phyloP scores from a whole-genome alignment of 2,329 filamentous ascomycete species.

The Claviceps capensis region DNA sequence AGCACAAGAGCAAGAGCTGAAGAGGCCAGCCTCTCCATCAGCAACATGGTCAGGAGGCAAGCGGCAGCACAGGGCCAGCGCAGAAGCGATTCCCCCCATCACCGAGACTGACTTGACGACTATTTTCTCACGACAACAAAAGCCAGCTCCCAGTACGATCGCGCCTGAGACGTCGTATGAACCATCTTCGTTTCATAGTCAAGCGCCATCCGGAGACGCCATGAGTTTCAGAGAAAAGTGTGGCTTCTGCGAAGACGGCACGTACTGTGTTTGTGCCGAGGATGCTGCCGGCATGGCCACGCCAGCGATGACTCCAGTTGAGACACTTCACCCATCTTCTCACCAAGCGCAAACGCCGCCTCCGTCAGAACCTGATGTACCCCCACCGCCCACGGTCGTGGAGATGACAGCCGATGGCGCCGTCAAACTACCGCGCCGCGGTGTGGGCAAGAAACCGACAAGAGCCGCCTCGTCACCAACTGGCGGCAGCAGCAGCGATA shows the following conservation, averaged over 20 bases:
- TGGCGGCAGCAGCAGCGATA: neutral
- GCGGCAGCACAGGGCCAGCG: slow-evolving; percentile 29
- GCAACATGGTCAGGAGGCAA: slow-evolving; percentile 35
- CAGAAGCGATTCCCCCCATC: slow-evolving; percentile 28
- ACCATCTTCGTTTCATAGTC: slow-evolving; percentile 7
- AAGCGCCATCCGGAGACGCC: slow-evolving; percentile 20
- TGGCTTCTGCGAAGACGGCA: slow-evolving; percentile 72
- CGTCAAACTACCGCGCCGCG: slow-evolving; percentile 40
- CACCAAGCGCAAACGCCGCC: slow-evolving; percentile 43
- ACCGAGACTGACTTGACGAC: slow-evolving; percentile 65
- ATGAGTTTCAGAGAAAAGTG: slow-evolving; percentile 52
- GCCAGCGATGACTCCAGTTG: slow-evolving; percentile 25
- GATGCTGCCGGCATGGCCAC: slow-evolving; percentile 26
- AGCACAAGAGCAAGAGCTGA: slow-evolving; percentile 21
- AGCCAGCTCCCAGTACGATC: slow-evolving; percentile 9
- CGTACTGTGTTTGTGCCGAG: slow-evolving; percentile 71
- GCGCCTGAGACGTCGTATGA: slow-evolving; percentile 3
- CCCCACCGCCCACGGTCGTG: slow-evolving; percentile 36
- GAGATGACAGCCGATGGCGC: slow-evolving; percentile 47
- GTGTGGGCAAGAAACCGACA: slow-evolving; percentile 16
- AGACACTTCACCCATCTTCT: slow-evolving; percentile 26
- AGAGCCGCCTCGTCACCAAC: slow-evolving; percentile 10
- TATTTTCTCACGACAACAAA: slow-evolving; percentile 37
- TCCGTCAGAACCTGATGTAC: slow-evolving; percentile 46
- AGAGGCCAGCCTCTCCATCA: slow-evolving; percentile 36